Conservation (phyloP, 164 flowering plant genomes). For the Dillenia turbinata region DNA sequence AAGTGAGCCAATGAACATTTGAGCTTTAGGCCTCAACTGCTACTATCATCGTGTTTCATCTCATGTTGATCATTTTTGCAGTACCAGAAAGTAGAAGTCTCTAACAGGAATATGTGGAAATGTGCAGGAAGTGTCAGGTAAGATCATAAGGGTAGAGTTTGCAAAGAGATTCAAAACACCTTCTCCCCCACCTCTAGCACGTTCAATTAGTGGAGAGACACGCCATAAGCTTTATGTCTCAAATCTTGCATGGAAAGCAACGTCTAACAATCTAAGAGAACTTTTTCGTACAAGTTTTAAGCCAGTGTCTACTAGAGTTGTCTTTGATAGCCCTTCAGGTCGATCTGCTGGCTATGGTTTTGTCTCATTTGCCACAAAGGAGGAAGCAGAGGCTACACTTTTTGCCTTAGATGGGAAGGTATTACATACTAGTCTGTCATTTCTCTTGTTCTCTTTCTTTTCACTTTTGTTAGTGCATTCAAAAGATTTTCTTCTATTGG, state of each 20-base stretch:
- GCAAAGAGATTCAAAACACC: conserved; percentile 69
- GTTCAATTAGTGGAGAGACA: conserved; percentile 40
- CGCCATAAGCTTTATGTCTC: conserved; percentile 67
- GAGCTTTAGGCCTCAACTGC: too few species aligned
- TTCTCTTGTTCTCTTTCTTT: not conserved
- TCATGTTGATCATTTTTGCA: too few species aligned
- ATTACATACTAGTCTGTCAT: conserved; percentile 6
- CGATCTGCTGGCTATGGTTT: conserved; percentile 87
- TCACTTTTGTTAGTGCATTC: too few species aligned
- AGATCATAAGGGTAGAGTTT: conserved; percentile 63
- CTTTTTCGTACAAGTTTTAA: conserved; percentile 47
- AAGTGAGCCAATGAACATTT: too few species aligned
- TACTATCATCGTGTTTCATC: too few species aligned
- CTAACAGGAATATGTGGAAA: too few species aligned
- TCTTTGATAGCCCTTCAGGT: conserved; percentile 59
- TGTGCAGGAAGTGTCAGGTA: conserved; percentile 71
- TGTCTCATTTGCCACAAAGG: conserved; percentile 71
- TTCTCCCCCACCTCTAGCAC: conserved; percentile 35
- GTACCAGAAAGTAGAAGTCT: too few species aligned
- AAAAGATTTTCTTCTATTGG: too few species aligned
- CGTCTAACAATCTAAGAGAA: conserved; percentile 71
- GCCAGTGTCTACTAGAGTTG: conserved; percentile 67
- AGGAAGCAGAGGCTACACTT: conserved; percentile 82
- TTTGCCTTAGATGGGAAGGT: conserved; percentile 82
- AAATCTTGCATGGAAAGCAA: conserved; percentile 86